phyloP scores from a whole-genome alignment of 257 asterid genomes.

The Solanum tarijense region DNA sequence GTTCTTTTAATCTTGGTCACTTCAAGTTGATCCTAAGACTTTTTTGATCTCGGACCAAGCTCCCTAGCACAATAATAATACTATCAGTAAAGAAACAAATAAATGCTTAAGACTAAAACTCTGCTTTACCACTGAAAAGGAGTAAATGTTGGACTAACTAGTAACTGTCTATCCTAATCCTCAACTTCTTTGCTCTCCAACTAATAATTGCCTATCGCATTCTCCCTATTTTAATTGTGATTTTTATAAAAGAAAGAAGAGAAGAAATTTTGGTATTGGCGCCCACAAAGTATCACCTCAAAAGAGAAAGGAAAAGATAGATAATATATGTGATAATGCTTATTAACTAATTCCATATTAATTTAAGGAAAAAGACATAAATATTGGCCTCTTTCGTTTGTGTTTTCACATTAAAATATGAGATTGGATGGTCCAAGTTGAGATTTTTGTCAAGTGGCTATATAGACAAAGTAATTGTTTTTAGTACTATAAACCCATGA shows the following conservation, averaged over 20 bases:
- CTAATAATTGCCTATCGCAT: background rate
- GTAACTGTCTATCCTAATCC: background rate
- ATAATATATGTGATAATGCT: background rate
- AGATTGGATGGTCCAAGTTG: background rate
- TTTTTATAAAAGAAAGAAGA: background rate
- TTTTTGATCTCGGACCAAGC: background rate
- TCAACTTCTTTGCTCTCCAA: background rate
- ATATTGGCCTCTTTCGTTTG: background rate
- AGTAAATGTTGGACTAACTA: background rate
- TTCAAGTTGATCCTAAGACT: background rate
- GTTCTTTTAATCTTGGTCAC: background rate
- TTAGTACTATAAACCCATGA: background rate
- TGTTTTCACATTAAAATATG: background rate
- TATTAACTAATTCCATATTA: background rate
- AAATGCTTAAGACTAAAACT: background rate
- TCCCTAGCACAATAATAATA: background rate
- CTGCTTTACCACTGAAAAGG: rapidly evolving
- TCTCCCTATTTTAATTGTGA: background rate
- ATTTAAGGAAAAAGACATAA: background rate
- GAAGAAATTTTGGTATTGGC: background rate
- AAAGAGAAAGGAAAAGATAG: background rate
- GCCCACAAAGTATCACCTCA: background rate
- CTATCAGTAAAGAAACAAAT: background rate
- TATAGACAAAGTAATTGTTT: background rate
- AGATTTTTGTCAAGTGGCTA: background rate